Evolutionary conservation across 495 filamentous ascomycete species (phyloP).

Genomic region (Tuber magnatum): DNA sequence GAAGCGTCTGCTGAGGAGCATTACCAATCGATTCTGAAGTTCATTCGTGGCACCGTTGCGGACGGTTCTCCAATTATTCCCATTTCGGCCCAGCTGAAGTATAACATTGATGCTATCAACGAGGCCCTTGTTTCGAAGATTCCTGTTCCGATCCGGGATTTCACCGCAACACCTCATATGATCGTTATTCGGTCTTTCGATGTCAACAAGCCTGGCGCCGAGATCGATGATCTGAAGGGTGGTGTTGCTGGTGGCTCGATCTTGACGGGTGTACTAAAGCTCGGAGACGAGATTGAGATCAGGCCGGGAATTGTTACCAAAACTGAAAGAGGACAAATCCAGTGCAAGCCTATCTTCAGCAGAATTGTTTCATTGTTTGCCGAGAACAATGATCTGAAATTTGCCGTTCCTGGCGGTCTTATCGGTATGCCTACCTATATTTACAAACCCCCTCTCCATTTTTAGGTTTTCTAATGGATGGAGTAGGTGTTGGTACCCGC

Average conservation of each 20-base stretch:
- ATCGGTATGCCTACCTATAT: slow-evolving; percentile 50
- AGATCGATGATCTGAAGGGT: slow-evolving; percentile 97
- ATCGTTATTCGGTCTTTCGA: slow-evolving; percentile 98
- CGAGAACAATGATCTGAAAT: slow-evolving; percentile 94
- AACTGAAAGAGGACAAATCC: slow-evolving; percentile 85
- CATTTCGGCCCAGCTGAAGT: slow-evolving; percentile 96
- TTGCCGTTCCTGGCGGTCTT: slow-evolving; percentile 91
- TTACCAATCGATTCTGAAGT: slow-evolving; percentile 92
- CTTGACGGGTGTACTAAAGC: slow-evolving; percentile 86
- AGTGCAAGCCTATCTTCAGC: slow-evolving; percentile 94
- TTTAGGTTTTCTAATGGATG: slow-evolving; percentile 23
- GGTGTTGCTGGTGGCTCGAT: slow-evolving; percentile 97
- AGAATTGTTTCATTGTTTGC: slow-evolving; percentile 90
- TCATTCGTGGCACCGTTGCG: slow-evolving; percentile 93
- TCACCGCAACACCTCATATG: slow-evolving; percentile 86
- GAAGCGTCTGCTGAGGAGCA: slow-evolving; percentile 87
- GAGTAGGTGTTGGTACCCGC: slow-evolving; percentile 76
- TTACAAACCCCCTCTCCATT: background rate
- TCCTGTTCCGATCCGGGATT: slow-evolving; percentile 82
- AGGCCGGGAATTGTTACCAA: slow-evolving; percentile 90
- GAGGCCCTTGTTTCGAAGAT: slow-evolving; percentile 88
- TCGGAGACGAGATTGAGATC: slow-evolving; percentile 97
- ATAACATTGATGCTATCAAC: slow-evolving; percentile 98
- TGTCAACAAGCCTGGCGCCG: slow-evolving; percentile 99
- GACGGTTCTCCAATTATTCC: slow-evolving; percentile 94